A percentile compares a stretch with the other conserved stretches of the same genome.
These are phyloP conservation scores for Tillandsia fasciculata DNA, from an alignment of 176 grass and related monocot genomes.

Conservation along the genomic window DNA sequence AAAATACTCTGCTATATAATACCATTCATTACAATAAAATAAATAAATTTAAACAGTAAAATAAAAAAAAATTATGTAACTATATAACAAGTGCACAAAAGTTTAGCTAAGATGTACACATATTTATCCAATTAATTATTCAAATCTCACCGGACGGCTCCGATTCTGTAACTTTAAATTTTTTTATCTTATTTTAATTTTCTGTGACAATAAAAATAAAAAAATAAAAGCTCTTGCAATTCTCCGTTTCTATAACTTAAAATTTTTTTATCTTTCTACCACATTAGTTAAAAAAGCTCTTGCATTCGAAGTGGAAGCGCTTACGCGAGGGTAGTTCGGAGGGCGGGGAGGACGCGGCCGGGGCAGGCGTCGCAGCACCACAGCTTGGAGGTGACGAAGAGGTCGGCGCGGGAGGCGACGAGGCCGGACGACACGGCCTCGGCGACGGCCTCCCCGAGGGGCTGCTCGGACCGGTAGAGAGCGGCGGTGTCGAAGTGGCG, in stretches of 20 bases:
- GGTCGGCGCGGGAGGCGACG: constrained; percentile 29
- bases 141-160: too few species aligned
- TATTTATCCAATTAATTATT: too few species aligned
- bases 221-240: too few species aligned
- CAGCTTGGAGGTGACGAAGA: constrained; percentile 66
- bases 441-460: constrained; percentile 32
- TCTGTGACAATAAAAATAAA: too few species aligned
- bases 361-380: constrained; percentile 24
- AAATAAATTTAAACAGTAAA: too few species aligned
- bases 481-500: constrained; percentile 47
- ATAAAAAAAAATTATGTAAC: too few species aligned
- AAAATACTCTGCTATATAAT: too few species aligned
- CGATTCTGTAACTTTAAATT: background rate
- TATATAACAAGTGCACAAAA: too few species aligned
- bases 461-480: constrained; percentile 37
- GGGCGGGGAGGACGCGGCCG: constrained; percentile 3
- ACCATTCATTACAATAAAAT: too few species aligned
- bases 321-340: background rate
- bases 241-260: background rate
- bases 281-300: too few species aligned
- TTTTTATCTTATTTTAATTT: too few species aligned
- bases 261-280: background rate
- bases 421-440: constrained; percentile 25
- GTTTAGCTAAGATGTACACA: too few species aligned
- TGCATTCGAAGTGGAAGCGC: background rate